Conservation (phyloP, 306 rosid species). For the Sophora flavescens region DNA sequence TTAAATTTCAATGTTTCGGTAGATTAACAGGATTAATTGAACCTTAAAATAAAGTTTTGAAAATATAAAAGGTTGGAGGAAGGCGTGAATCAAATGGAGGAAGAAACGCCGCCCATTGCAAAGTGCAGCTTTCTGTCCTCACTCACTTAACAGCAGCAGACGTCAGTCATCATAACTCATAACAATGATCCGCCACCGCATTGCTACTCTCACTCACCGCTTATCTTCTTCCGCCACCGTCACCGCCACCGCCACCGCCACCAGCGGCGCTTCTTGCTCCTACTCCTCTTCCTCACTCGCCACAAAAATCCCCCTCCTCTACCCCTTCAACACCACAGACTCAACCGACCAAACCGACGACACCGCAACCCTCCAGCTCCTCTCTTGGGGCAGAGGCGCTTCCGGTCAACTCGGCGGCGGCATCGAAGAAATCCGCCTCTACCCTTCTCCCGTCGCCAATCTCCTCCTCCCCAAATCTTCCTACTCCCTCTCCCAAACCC, state of each 20-base stretch:
- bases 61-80: too few species aligned
- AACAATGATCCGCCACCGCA: conserved; percentile 42
- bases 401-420: conserved; percentile 99
- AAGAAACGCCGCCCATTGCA: too few species aligned
- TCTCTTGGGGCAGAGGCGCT: conserved; percentile 96
- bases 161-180: background rate
- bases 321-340: conserved; percentile 53
- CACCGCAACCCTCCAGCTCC: conserved; percentile 63
- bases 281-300: conserved; percentile 49
- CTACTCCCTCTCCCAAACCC: conserved; percentile 61
- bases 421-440: conserved; percentile 81
- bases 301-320: conserved; percentile 60
- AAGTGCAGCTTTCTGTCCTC: too few species aligned
- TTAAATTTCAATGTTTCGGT: too few species aligned
- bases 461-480: conserved; percentile 64
- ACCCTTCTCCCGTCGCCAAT: conserved; percentile 84
- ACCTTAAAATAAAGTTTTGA: too few species aligned
- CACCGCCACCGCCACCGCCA: conserved; percentile 37
- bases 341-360: conserved; percentile 39
- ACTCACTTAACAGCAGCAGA: too few species aligned
- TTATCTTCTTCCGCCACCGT: conserved; percentile 32
- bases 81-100: too few species aligned
- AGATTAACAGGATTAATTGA: too few species aligned
- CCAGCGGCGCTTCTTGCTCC: conserved; percentile 24
- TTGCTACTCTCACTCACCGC: conserved; percentile 52